These are phyloP conservation scores for Lactarius quietus DNA, from an alignment of 768 basidiomycete species.

Conservation along the genomic window DNA sequence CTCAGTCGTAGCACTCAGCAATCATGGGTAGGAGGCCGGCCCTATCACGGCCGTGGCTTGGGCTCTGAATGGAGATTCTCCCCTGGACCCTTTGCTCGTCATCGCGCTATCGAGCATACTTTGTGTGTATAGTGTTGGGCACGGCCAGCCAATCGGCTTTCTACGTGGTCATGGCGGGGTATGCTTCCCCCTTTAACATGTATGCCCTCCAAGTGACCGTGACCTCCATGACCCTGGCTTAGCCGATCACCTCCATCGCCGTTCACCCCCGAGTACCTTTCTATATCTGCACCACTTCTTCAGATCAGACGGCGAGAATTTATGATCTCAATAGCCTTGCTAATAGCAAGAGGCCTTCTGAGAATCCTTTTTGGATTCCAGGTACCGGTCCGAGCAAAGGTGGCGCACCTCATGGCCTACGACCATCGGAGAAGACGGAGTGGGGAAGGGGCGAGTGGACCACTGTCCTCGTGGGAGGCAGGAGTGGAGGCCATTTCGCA, in stretches of 20 bases:
- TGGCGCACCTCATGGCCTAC: conserved; percentile 68
- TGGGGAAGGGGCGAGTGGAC: conserved; percentile 56
- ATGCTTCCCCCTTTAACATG: not conserved
- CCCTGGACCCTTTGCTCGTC: conserved; percentile 57
- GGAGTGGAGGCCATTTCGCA: conserved; percentile 69
- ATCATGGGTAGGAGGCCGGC: conserved; percentile 18
- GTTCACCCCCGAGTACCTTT: conserved; percentile 59
- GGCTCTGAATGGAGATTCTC: conserved; percentile 45
- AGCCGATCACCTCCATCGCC: conserved; percentile 65
- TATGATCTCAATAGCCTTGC: conserved; percentile 50
- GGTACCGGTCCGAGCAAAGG: conserved; percentile 47
- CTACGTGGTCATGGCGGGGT: conserved; percentile 40
- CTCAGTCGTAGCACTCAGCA: not conserved
- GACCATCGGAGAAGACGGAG: conserved; percentile 57
- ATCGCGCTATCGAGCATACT: conserved; percentile 52
- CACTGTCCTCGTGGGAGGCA: conserved; percentile 61
- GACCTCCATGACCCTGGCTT: not conserved
- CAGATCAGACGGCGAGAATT: conserved; percentile 66
- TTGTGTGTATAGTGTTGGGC: conserved; percentile 50
- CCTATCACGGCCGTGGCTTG: conserved; percentile 48
- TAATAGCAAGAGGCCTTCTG: conserved; percentile 40
- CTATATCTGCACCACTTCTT: conserved; percentile 66
- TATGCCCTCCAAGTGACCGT: conserved; percentile 8
- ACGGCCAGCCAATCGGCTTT: conserved; percentile 40
- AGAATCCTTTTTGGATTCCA: conserved; percentile 61